Evolutionary conservation across 257 asterid species (phyloP), one percentile per base, ranked within the genome.

Genomic region (Eucommia ulmoides): DNA sequence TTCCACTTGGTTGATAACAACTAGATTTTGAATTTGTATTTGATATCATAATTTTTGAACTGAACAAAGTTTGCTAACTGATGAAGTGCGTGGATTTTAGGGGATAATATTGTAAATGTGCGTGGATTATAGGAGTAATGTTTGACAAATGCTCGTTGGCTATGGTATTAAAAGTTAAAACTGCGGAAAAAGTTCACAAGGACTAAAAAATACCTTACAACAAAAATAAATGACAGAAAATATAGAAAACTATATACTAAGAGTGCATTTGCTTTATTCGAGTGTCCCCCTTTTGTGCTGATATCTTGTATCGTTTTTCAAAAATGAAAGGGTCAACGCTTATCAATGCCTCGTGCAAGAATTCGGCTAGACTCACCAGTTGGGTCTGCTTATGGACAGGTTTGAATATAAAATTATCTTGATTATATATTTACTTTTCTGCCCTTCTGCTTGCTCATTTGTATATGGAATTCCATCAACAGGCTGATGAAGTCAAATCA

Each of bases 301-400:
- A 48, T 57, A 63, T 55, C 38, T 65, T 8, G 44, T 70, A 33
- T n/a, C 33, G 25, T 25, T 1, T 24, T 54, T 68, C 45, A 21
- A 22, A 21, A 33, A 46, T 11, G 70, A 24, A 52, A 89, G 98
- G 99, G 96, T 23, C 47, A 57, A 59, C 92, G 95, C 15, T 69
- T 46, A 70, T 70, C 95, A 51, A 80, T 83, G 95, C 99, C 96
- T 22, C 74, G 74, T 29, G 66, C 95, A 53, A 67, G 83, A 62
- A 53, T 91, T 45, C 79, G 79, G 46, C 50, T 91, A 51, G 73
- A 73, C 60, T 72, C 96, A 54, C 99, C 99, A 20, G 99, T 89
- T 58, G 99, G 99, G 20, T 79, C 92, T 66, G 99, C 94, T 20
- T 87, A 92, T 42, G 98, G 98, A 41, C 94, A 83, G 98, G 98